Evolutionary conservation across 371 early-diverging fungal species (phyloP), one percentile per base, ranked within the genome.

Genomic region (Quaeritorhiza haematococci): DNA sequence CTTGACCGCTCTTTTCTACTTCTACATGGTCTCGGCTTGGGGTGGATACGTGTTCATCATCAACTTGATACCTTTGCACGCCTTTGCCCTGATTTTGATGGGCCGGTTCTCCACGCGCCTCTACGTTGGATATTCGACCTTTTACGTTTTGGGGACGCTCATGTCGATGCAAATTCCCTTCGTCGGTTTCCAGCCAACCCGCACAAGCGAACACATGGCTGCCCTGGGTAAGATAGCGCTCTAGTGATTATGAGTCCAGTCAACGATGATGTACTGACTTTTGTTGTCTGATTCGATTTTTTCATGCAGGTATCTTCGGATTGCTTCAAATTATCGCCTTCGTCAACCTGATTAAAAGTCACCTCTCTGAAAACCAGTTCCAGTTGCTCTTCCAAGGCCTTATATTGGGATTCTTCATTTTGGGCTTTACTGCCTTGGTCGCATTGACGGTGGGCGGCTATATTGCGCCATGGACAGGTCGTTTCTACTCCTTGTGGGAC

Each of bases 1-100:
- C 49, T 66, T 84, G 44, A 75, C 96, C 0, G 98, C 96, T 3
- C 73, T 94, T 49, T 92, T 89, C 59, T 98, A 98, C 80, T 98
- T 97, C 70, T 97, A 94, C 80, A 98, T 98, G 98, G 98, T 98
- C 1, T 88, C 96, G 4, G 91, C 98, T 7, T 99, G 99, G 99
- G 99, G 99, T 50, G 99, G 99, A 27, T 98, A 98, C 70, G 96
- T 97, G 43, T 99, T 98, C 64, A 98, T 97, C 61, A 98, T 94
- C 73, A 96, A 98, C 71, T 61, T 98, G 69, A 90, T 99, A 27
- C 98, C 97, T n/a, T 76, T 96, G 35, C 98, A 98, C 66, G 98
- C 82, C 23, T 93, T 97, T 74, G 89, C 84, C 1, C 75, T 98
- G 56, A 77, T 97, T 67, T 68, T 91, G 51, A 98, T 98, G 96